phyloP scores from a whole-genome alignment of 1,284 basidiomycete species.

The Ustilago loliicola region DNA sequence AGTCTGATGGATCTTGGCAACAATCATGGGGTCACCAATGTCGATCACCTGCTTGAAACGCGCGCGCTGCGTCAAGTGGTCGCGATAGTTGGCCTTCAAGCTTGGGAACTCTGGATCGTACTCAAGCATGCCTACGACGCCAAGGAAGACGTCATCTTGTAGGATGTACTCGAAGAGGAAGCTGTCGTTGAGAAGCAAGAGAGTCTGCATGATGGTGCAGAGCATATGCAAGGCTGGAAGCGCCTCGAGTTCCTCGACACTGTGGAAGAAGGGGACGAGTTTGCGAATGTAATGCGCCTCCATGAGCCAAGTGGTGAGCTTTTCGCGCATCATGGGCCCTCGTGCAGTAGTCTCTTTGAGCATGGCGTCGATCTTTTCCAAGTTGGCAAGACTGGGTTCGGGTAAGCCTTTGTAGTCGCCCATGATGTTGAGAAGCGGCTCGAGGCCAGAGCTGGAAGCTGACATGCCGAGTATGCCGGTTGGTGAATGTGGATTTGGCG shows the following conservation, averaged over 20 bases:
- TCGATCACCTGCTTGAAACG: conserved; percentile 75
- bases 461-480: conserved; percentile 53
- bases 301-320: conserved; percentile 78
- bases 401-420: conserved; percentile 65
- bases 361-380: conserved; percentile 68
- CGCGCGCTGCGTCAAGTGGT: conserved; percentile 85
- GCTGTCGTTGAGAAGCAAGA: conserved; percentile 94
- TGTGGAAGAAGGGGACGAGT: conserved; percentile 84
- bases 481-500: conserved; percentile 49
- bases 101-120: conserved; percentile 97
- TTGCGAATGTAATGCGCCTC: conserved; percentile 86
- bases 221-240: conserved; percentile 88
- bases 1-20: conserved; percentile 86
- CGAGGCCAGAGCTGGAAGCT: conserved; percentile 40
- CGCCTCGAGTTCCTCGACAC: conserved; percentile 92
- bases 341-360: conserved; percentile 65
- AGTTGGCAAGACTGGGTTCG: conserved; percentile 67
- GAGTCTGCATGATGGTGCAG: conserved; percentile 93
- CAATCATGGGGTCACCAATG: conserved; percentile 64
- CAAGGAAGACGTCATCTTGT: conserved; percentile 90
- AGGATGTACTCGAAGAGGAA: conserved; percentile 94
- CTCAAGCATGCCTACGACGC: conserved; percentile 95
- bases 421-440: conserved; percentile 47
- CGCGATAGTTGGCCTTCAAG: conserved; percentile 95
- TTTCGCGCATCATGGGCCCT: conserved; percentile 76